Evolutionary conservation across 1,139 yeast genomes (phyloP).

Genomic region (Sugiyamaella neomexicana): DNA sequence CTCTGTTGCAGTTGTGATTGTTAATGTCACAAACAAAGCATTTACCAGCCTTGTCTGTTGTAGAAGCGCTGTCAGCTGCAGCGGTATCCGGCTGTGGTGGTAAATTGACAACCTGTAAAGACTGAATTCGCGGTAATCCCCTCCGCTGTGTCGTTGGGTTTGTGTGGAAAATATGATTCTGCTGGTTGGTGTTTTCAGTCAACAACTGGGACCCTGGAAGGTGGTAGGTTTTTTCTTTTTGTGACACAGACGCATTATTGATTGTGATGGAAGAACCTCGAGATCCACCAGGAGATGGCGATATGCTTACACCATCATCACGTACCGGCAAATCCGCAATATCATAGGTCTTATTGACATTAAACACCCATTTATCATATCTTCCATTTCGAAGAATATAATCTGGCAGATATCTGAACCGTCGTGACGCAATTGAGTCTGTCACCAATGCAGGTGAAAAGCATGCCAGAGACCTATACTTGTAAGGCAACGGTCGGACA

Average conservation of each 20-base stretch:
- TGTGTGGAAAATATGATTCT: background rate
- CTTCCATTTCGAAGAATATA: conserved; percentile 8
- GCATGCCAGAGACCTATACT: conserved; percentile 7
- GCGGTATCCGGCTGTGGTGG: too few species aligned
- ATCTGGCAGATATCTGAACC: background rate
- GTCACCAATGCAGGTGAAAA: conserved; percentile 2
- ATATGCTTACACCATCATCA: too few species aligned
- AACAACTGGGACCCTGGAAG: background rate
- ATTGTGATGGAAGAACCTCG: background rate
- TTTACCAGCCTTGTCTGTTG: too few species aligned
- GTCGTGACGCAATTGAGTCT: background rate
- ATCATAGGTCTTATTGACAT: background rate
- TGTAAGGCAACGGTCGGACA: conserved; percentile 2
- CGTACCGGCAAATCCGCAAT: background rate
- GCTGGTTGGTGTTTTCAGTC: background rate
- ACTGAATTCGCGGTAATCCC: background rate
- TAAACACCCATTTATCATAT: conserved; percentile 1
- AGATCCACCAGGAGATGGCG: background rate
- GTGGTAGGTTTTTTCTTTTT: too few species aligned
- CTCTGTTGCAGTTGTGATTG: background rate
- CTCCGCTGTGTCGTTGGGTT: conserved; percentile 1
- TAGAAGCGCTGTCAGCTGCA: too few species aligned
- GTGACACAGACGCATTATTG: too few species aligned
- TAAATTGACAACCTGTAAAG: too few species aligned
- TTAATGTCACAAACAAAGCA: background rate